Evolutionary conservation across 176 grass and related monocot species (phyloP), one percentile per base, ranked within the genome.

Genomic region (Cenchrus fungigraminus): DNA sequence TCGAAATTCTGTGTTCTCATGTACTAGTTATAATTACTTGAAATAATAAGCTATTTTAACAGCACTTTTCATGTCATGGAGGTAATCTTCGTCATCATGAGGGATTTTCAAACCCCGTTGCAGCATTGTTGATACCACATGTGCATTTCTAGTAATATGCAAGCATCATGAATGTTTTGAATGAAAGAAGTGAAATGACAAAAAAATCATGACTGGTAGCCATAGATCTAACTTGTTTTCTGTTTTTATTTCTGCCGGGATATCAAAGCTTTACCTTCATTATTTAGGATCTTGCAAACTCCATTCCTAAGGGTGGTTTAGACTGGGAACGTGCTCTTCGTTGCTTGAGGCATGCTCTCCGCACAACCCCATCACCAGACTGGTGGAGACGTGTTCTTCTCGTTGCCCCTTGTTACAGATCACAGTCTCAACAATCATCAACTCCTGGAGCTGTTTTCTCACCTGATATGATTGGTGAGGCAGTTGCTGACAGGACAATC

Each of bases 301-400:
- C 93, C 63, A 96, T 98, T 89, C 91, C 91, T 28, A 98, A 90
- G 76, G 91, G 91, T 50, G 92, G 93, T 89, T 85, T 95, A 76
- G 97, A 98, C 75, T 98, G 97, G 97, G 97, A 98, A 76, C 86
- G 93, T 77, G 97, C 97, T 86, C 82, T 96, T 52, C 97, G 97
- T 60, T 98, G 97, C 78, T 89, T 98, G 84, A 91, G 97, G 79
- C 97, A 98, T 89, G 97, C 97, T 72, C 90, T 98, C 83, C 83
- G 88, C 32, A 95, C 97, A 88, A 95, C 90, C 71, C 97, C 97
- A 83, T 98, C 97, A 51, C 97, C 93, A 73, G 97, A 98, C 74
- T 98, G 97, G 97, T 98, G 97, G 97, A 95, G 97, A 68, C 97
- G 93, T 72, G 91, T 94, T 78, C 93, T 98, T 89, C 88, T 98